These are phyloP conservation scores for Cavenderia fasciculata DNA, from an alignment of 78 protist genomes.

Conservation along the genomic window DNA sequence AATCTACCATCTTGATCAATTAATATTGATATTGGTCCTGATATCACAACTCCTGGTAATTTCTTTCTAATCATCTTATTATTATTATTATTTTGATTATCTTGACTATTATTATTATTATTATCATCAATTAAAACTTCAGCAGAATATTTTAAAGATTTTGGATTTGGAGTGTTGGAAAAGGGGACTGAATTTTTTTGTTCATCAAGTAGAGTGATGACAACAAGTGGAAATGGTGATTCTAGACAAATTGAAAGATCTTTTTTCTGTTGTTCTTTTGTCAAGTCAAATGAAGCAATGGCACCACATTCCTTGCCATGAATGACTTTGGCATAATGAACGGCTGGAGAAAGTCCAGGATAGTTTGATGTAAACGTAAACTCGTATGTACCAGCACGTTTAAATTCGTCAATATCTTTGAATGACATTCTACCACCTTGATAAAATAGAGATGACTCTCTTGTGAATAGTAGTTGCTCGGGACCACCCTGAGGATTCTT, in stretches of 20 bases:
- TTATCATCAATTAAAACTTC: too few relatives aligned
- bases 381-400: slow-evolving; percentile 30
- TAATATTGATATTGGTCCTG: too few relatives aligned
- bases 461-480: too few relatives aligned
- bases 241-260: not conserved
- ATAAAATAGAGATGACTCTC: slow-evolving; percentile 4
- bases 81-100: too few relatives aligned
- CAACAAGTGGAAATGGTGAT: not conserved
- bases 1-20: slow-evolving; percentile 40
- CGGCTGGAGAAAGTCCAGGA: slow-evolving; percentile 19
- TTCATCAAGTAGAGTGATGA: not conserved
- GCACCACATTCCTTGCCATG: too few relatives aligned
- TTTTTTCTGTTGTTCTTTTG: not conserved
- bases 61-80: too few relatives aligned
- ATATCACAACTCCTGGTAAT: too few relatives aligned
- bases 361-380: slow-evolving; percentile 41
- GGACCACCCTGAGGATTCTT: not conserved
- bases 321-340: not conserved
- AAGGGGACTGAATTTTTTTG: not conserved
- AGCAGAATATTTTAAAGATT: too few relatives aligned
- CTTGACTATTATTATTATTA: too few relatives aligned
- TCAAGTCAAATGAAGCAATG: not conserved
- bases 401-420: not conserved
- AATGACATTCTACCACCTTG: slow-evolving; percentile 16
- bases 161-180: not conserved